Conservation (phyloP, 208 protist species). For the Tritrichomonas musculus region DNA sequence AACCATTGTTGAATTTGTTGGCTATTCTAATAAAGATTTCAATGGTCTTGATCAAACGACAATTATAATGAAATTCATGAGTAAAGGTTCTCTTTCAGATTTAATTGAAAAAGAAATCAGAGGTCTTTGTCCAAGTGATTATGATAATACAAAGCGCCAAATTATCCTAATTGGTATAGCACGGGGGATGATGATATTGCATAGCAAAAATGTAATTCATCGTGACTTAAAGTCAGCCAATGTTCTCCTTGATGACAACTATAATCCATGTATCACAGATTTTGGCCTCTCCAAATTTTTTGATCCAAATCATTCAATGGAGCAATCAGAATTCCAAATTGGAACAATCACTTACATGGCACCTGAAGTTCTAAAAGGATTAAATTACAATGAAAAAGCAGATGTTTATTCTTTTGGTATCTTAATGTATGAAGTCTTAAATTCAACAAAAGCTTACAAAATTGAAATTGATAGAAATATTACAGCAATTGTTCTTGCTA, state of each 20-base stretch:
- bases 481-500: neutral
- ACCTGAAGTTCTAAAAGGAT: neutral
- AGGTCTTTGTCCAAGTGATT: too few species aligned
- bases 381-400: neutral
- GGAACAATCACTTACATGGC: too few species aligned
- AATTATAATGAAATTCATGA: too few species aligned
- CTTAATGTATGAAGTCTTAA: neutral
- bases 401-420: slow-evolving; percentile 5
- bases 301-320: neutral
- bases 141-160: neutral
- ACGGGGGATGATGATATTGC: neutral
- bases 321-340: neutral
- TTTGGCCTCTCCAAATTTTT: neutral
- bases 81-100: too few species aligned
- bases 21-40: too few species aligned
- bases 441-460: neutral
- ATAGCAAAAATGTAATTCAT: neutral
- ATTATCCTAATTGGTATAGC: slow-evolving; percentile 3
- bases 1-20: too few species aligned
- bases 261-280: neutral
- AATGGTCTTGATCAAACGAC: too few species aligned
- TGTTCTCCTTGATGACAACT: neutral
- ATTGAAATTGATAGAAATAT: neutral
- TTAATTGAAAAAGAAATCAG: too few species aligned
- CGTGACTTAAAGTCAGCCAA: neutral